These are phyloP conservation scores for Aspergillus arachidicola DNA, from an alignment of 2,329 filamentous ascomycete genomes.

Conservation along the genomic window DNA sequence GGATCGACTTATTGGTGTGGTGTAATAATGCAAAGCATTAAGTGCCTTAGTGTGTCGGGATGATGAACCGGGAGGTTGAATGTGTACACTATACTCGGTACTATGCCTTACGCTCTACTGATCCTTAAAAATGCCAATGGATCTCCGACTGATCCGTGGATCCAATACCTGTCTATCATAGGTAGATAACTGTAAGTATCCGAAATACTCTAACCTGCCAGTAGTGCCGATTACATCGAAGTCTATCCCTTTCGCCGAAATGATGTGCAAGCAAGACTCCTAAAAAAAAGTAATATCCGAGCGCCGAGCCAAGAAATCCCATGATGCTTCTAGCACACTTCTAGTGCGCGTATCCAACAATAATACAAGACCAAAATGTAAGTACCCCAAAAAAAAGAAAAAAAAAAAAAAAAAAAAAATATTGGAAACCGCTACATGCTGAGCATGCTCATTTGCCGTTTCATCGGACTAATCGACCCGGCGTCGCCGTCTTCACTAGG, in stretches of 20 bases:
- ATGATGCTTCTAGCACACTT: constrained; percentile 2
- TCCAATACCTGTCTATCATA: neutral
- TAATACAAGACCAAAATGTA: neutral
- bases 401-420: too few species aligned
- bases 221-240: neutral
- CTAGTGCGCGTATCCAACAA: neutral
- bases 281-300: neutral
- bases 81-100: too few species aligned
- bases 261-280: neutral
- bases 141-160: neutral
- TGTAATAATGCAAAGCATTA: neutral
- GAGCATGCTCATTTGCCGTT: constrained; percentile 73
- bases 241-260: constrained; percentile 7
- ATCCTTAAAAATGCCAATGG: neutral
- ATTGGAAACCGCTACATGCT: constrained; percentile 54
- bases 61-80: too few species aligned
- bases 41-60: neutral
- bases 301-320: neutral
- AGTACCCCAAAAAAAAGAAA: too few species aligned
- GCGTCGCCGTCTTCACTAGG: constrained; percentile 68
- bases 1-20: neutral
- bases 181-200: neutral
- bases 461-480: constrained; percentile 65
- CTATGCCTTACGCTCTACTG: too few species aligned
- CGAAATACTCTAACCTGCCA: constrained; percentile 1